Evolutionary conservation across 306 rosid species (phyloP).

Genomic region (Malus asiatica): DNA sequence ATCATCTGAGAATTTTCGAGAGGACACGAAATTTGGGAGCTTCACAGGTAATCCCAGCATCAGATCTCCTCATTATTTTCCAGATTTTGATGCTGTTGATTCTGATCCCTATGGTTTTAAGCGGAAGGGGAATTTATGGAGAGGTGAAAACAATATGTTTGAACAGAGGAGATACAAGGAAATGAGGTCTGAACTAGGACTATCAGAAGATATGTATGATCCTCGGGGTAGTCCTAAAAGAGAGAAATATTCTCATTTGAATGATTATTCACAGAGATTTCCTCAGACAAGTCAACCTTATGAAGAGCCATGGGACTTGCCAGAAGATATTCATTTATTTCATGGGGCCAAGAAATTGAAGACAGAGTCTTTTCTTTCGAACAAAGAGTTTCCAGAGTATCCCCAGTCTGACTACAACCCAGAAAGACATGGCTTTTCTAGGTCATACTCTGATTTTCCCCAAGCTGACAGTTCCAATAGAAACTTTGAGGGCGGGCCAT

Average conservation of each 20-base stretch:
- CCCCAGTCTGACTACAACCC: conserved; percentile 53
- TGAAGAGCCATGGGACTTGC: conserved; percentile 64
- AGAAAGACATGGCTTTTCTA: conserved; percentile 47
- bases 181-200: conserved; percentile 41
- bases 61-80: conserved; percentile 45
- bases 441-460: conserved; percentile 39
- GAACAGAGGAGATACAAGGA: conserved; percentile 60
- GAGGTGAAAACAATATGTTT: conserved; percentile 34
- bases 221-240: conserved; percentile 48
- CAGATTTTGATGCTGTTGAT: conserved; percentile 44
- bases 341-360: conserved; percentile 61
- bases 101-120: conserved; percentile 44
- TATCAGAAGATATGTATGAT: conserved; percentile 48
- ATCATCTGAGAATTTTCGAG: conserved; percentile 42
- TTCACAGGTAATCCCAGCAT: conserved; percentile 32
- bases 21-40: conserved; percentile 39
- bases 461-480: conserved; percentile 39
- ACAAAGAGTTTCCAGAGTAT: conserved; percentile 80
- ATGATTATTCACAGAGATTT: conserved; percentile 44
- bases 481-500: conserved; percentile 47
- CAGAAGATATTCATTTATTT: conserved; percentile 44
- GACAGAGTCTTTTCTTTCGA: conserved; percentile 44
- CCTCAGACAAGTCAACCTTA: conserved; percentile 37
- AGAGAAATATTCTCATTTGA: conserved; percentile 39
- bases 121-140: conserved; percentile 46